Evolutionary conservation across 1,284 basidiomycete genomes (phyloP), one percentile per base, ranked within the genome.

Genomic region (Spongiforma sp.): DNA sequence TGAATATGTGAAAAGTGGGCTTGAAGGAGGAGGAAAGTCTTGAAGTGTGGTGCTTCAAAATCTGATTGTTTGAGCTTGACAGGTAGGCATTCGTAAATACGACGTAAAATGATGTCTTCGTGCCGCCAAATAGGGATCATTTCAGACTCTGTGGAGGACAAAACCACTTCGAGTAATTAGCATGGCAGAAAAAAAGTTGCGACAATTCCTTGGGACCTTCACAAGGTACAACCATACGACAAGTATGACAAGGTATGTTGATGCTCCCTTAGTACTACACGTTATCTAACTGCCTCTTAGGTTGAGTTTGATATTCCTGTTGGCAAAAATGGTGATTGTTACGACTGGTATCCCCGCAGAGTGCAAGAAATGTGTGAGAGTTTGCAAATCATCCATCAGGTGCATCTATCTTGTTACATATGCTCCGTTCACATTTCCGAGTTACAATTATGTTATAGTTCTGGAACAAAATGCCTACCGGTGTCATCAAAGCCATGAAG

Each of bases 361-460:
- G 92, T 99, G 9, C 96, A 99, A 78, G 97, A 99, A 80, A 98
- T 99, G 91, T 86, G 97, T 71, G 96, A 99, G 84, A 94, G 91
- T 65, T 81, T 99, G 68, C 85, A 89, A 57, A 99, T 99, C 79
- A 92, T 99, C 76, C 84, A 87, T 74, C 93, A 94, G 81, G 89
- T 85, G 65, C 43, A 75, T 60, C 36, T 48, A n/a, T 26, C n/a
- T 34, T 12, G 24, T 37, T 37, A 26, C n/a, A n/a, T n/a, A n/a
- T n/a, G n/a, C 34, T 56, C 11, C 34, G n/a, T 19, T 34, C 10
- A 54, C 53, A 19, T 34, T n/a, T 34, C 21, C 32, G 28, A 11
- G n/a, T n/a, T n/a, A n/a, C n/a, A n/a, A n/a, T n/a, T n/a, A n/a
- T n/a, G n/a, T n/a, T n/a, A n/a, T n/a, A n/a, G n/a, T n/a, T n/a